Percentiles rank a stretch among this genome's conserved stretches.
Conservation (phyloP, 2,329 filamentous ascomycete species). For the Colletotrichum incanum region DNA sequence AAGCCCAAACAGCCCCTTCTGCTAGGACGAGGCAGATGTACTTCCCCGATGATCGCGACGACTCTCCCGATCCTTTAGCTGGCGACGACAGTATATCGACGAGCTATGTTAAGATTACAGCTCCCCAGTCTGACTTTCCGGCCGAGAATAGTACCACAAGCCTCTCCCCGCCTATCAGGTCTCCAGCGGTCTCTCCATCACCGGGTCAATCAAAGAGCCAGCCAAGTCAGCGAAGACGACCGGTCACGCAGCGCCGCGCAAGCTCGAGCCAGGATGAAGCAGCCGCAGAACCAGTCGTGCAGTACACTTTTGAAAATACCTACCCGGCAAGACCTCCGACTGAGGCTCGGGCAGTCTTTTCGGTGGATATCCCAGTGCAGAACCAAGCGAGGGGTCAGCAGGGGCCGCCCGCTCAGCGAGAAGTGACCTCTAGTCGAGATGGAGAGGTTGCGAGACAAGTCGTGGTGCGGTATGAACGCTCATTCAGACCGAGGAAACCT, state of each 20-base stretch:
- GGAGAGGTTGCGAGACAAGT: conserved; percentile 42
- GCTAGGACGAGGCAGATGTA: conserved; percentile 10
- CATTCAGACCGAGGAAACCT: conserved; percentile 72
- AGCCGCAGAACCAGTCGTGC: not conserved
- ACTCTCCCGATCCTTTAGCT: conserved; percentile 39
- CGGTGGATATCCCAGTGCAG: not conserved
- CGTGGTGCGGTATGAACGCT: conserved; percentile 60
- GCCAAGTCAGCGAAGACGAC: not conserved
- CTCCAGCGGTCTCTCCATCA: not conserved
- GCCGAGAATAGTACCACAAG: conserved; percentile 29
- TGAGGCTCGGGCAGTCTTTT: not conserved
- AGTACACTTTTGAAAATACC: not conserved
- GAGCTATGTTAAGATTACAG: conserved; percentile 56
- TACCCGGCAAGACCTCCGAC: not conserved
- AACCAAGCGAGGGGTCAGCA: conserved; percentile 9
- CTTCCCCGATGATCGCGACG: conserved; percentile 1
- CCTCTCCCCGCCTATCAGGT: conserved; percentile 2
- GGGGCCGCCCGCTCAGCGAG: not conserved
- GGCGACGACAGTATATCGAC: conserved; percentile 55
- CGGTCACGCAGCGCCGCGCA: not conserved
- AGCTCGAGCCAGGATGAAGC: not conserved
- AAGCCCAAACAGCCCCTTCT: not conserved
- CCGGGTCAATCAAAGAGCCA: conserved; percentile 9
- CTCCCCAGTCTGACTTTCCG: conserved; percentile 49
- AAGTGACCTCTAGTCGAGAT: conserved; percentile 2